A percentile compares a stretch with the other conserved stretches of the same genome.
Conservation (phyloP, 2,329 filamentous ascomycete species). For the Colletotrichum lentis region DNA sequence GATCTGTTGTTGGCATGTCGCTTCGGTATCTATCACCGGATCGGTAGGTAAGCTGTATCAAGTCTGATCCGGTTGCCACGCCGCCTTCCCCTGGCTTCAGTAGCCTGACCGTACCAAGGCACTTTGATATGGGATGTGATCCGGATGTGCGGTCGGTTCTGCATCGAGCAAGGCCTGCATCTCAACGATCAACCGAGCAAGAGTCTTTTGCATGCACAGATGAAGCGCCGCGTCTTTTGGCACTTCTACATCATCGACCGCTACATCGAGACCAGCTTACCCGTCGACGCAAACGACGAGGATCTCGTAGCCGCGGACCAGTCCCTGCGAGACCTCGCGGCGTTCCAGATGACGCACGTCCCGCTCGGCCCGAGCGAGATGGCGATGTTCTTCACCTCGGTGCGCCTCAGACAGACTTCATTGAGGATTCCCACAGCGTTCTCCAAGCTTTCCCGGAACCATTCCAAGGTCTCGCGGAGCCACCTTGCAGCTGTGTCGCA, state of each 20-base stretch:
- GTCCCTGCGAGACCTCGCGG: constrained; percentile 30
- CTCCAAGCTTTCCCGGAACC: constrained; percentile 36
- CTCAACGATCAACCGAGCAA: constrained; percentile 21
- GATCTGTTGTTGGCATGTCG: constrained; percentile 51
- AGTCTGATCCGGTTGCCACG: too few relatives aligned
- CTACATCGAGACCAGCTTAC: constrained; percentile 51
- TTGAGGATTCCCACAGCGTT: constrained; percentile 50
- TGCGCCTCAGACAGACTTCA: constrained; percentile 51
- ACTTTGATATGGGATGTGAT: constrained; percentile 53
- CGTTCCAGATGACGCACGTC: constrained; percentile 9
- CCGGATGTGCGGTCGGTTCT: constrained; percentile 51
- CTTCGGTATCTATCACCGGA: constrained; percentile 55
- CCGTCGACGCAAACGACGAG: constrained; percentile 48
- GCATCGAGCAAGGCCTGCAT: constrained; percentile 51
- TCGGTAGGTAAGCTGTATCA: constrained; percentile 40
- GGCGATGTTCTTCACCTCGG: constrained; percentile 50
- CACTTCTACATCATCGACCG: constrained; percentile 55
- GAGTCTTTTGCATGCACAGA: constrained; percentile 47
- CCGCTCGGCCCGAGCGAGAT: constrained; percentile 44
- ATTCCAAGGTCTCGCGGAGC: constrained; percentile 18
- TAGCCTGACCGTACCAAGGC: constrained; percentile 34
- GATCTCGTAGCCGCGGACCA: constrained; percentile 40
- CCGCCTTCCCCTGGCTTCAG: too few relatives aligned
- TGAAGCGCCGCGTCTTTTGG: constrained; percentile 54
- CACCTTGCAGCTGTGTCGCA: constrained; percentile 38